phyloP scores from a whole-genome alignment of 2,329 filamentous ascomycete genomes.

The Trichoderma gracile region DNA sequence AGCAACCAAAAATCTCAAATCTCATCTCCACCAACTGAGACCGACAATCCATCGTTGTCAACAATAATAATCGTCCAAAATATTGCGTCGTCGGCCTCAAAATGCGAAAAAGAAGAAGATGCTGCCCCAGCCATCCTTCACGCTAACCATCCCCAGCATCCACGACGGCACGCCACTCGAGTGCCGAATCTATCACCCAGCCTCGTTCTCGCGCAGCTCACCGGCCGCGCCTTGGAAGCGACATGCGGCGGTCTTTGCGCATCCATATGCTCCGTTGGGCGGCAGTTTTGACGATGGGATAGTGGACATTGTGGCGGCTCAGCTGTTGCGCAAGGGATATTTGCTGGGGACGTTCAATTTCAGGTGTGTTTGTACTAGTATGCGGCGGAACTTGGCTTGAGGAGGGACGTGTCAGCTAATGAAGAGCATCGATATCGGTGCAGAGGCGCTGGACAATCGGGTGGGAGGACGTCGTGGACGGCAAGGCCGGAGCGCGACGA shows the following conservation, averaged over 20 bases:
- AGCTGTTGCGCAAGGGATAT: conserved; percentile 69
- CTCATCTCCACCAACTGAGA: conserved; percentile 10
- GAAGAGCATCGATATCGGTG: neutral
- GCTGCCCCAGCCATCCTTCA: conserved; percentile 59
- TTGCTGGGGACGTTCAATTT: conserved; percentile 91
- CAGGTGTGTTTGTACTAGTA: conserved; percentile 61
- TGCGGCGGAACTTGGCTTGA: neutral
- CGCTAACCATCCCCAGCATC: conserved; percentile 80
- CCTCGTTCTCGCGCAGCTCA: conserved; percentile 38
- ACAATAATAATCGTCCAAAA: neutral
- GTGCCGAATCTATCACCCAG: conserved; percentile 79
- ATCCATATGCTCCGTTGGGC: conserved; percentile 87
- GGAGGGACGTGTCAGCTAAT: neutral
- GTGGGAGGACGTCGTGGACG: conserved; percentile 84
- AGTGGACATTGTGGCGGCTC: conserved; percentile 64
- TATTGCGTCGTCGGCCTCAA: conserved; percentile 1
- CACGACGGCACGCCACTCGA: conserved; percentile 75
- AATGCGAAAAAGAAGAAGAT: conserved; percentile 38
- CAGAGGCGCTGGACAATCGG: conserved; percentile 75
- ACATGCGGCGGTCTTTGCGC: conserved; percentile 69
- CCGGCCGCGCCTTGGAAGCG: conserved; percentile 45
- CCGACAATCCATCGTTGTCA: neutral
- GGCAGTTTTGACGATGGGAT: conserved; percentile 82
- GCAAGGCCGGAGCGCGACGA: conserved; percentile 78
- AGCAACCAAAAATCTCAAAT: neutral